Evolutionary conservation across 2,329 filamentous ascomycete genomes (phyloP).

Genomic region (Colletotrichum higginsianum): DNA sequence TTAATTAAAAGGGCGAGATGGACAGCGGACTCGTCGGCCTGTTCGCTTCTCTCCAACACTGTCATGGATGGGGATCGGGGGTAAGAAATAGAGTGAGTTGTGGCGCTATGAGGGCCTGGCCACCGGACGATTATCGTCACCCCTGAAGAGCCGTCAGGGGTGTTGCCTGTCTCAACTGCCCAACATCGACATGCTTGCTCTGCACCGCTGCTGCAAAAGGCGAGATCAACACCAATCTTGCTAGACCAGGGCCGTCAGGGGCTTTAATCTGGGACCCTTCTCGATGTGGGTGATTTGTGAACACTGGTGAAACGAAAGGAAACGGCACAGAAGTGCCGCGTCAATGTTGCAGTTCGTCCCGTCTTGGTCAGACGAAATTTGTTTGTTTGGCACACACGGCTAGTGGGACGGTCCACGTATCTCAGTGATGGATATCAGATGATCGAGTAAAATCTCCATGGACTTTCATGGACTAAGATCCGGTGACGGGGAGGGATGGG

Average conservation of each 20-base stretch:
- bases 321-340: slow-evolving; percentile 27
- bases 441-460: not conserved
- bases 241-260: not conserved
- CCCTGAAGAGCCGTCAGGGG: slow-evolving; percentile 15
- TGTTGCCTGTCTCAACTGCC: slow-evolving; percentile 16
- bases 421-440: slow-evolving; percentile 1
- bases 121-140: slow-evolving; percentile 21
- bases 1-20: slow-evolving; percentile 32
- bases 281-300: not conserved
- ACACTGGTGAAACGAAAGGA: slow-evolving; percentile 32
- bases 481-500: not conserved
- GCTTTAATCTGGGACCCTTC: not conserved
- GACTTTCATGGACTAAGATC: not conserved
- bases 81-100: slow-evolving; percentile 28
- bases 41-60: slow-evolving; percentile 20
- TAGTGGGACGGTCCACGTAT: slow-evolving; percentile 1
- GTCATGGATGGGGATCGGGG: slow-evolving; percentile 18
- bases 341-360: slow-evolving; percentile 27
- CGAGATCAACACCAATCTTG: not conserved
- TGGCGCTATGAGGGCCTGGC: slow-evolving; percentile 33
- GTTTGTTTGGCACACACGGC: slow-evolving; percentile 26
- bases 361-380: slow-evolving; percentile 9
- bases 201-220: slow-evolving; percentile 1
- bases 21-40: slow-evolving; percentile 5
- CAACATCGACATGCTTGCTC: slow-evolving; percentile 11